Base-by-base conservation (phyloP, 805 yeast genomes). In the Candida fluviatilis region DNA sequence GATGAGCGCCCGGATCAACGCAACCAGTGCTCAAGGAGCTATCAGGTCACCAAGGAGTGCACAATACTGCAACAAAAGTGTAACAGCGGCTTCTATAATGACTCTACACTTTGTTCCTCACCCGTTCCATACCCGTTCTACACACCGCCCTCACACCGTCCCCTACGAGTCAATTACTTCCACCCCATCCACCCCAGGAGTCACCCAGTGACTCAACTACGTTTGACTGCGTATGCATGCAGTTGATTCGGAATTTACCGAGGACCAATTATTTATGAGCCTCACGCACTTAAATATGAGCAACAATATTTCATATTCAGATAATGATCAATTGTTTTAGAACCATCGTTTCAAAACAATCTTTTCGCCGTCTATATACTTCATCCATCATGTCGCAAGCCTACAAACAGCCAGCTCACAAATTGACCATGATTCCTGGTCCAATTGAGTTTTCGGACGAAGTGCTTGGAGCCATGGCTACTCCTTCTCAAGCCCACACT, bases 401-500 rank as follows among this genome's bases (percentile, higher is more conserved):
- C 12, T 38, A 23, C 25, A 37, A 67, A 45, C 73, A 69, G 51
- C 59, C 67, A 17, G 60, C 58, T 41, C 74, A 68, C 51, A 65
- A 64, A 51, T 66, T 66, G 61, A 70, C 71, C 50, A 67, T 86
- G 68, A 83, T 86, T 49, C 93, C 95, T 14, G 95, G 95, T 27
- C 95, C 95, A 43, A 81, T 87, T 55, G 87, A 82, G 62, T 80
- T 91, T 63, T 80, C 89, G 35, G 87, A 84, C 47, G 75, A 69
- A 36, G 97, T 90, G 35, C 76, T 84, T 51, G 64, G 67, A 25
- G 95, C 96, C 30, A 82, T 84, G 83, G 69, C 86, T 28, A 80
- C 84, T 29, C 93, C 90, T 27, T 80, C 95, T 3, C 79, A 84
- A 52, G 82, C 95, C n/a, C 97, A 90, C 63, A 86, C 95, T 29